Evolutionary conservation across 352 stramenopile species (phyloP).

Genomic region (Globisporangium okanoganense): DNA sequence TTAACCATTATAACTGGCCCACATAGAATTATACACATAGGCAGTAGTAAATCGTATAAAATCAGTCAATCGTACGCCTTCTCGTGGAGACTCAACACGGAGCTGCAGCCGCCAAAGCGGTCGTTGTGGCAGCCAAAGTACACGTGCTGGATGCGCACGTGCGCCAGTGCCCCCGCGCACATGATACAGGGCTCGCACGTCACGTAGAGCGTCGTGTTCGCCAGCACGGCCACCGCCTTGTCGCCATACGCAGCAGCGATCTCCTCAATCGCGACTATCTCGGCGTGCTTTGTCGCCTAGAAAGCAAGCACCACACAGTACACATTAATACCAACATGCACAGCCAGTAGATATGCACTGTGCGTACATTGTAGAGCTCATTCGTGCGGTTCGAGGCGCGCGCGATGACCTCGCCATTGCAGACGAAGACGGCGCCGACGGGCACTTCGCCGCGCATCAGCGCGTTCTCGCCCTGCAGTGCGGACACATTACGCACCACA

Average conservation of each 20-base stretch:
- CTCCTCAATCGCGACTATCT: constrained; percentile 88
- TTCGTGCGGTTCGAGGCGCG: constrained; percentile 86
- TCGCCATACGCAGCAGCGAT: constrained; percentile 51
- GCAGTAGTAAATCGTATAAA: not conserved
- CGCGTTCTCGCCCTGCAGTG: constrained; percentile 68
- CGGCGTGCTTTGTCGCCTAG: constrained; percentile 87
- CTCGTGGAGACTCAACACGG: constrained; percentile 83
- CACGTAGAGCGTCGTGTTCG: constrained; percentile 76
- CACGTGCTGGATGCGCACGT: constrained; percentile 69
- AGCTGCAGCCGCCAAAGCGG: constrained; percentile 91
- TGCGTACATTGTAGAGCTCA: constrained; percentile 74
- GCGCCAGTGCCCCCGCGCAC: constrained; percentile 86
- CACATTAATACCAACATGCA: not conserved
- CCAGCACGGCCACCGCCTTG: constrained; percentile 39
- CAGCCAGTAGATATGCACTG: not conserved
- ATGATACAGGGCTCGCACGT: constrained; percentile 95
- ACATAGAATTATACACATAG: constrained; percentile 5
- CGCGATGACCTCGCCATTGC: constrained; percentile 70
- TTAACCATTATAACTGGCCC: no score
- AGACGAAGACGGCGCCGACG: constrained; percentile 91
- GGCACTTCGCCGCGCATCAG: constrained; percentile 83
- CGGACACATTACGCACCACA: not conserved
- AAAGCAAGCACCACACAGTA: not conserved
- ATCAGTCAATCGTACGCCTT: constrained; percentile 32
- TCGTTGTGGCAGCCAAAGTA: constrained; percentile 92